Conservation (phyloP, 2,329 filamentous ascomycete genomes). For the Colletotrichum melonis region DNA sequence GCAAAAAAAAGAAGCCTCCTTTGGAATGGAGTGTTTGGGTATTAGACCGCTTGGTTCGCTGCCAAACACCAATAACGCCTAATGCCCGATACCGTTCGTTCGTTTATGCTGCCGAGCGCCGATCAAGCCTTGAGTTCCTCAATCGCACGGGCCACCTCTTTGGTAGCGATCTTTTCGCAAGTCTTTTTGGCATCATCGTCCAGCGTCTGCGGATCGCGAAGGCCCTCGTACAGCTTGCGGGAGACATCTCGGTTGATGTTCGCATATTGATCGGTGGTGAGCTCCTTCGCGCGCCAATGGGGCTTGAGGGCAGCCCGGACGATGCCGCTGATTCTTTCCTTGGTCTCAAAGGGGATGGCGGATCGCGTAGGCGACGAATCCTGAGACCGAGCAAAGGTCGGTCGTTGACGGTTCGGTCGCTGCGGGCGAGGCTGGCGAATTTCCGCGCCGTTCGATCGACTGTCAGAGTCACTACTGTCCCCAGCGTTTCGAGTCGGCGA, state of each 20-base stretch:
- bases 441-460: slow-evolving; percentile 52
- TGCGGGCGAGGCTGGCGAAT: slow-evolving; percentile 64
- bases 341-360: slow-evolving; percentile 80
- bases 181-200: slow-evolving; percentile 73
- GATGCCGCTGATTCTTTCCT: slow-evolving; percentile 89
- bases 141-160: slow-evolving; percentile 83
- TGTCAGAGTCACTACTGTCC: slow-evolving; percentile 60
- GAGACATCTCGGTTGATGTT: slow-evolving; percentile 92
- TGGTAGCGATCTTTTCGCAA: slow-evolving; percentile 81
- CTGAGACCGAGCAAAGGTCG: slow-evolving; percentile 58
- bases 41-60: slow-evolving; percentile 36
- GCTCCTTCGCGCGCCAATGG: slow-evolving; percentile 77
- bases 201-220: slow-evolving; percentile 65
- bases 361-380: slow-evolving; percentile 77
- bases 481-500: slow-evolving; percentile 66
- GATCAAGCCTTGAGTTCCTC: slow-evolving; percentile 55
- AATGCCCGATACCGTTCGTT: slow-evolving; percentile 20
- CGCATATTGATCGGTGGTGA: slow-evolving; percentile 91
- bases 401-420: slow-evolving; percentile 55
- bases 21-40: slow-evolving; percentile 33
- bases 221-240: slow-evolving; percentile 83
- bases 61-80: slow-evolving; percentile 35
- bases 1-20: slow-evolving; percentile 26
- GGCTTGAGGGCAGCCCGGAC: slow-evolving; percentile 86
- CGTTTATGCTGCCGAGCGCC: slow-evolving; percentile 5